phyloP scores from a whole-genome alignment of 73 alveolate genomes.

The Paramecium sexaurelia region DNA sequence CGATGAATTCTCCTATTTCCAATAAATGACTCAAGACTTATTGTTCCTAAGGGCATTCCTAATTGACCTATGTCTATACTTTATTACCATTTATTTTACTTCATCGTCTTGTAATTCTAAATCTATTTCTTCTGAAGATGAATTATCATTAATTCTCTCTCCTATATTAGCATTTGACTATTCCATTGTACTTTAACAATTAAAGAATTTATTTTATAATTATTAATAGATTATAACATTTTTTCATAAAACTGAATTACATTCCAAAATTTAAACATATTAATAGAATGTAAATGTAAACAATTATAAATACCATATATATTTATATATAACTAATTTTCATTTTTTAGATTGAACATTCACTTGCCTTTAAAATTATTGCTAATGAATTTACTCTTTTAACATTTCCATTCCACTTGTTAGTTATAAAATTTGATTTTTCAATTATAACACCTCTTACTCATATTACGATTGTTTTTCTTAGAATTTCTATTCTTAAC shows the following conservation, averaged over 20 bases:
- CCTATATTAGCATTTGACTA: not conserved
- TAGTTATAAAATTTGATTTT: not conserved
- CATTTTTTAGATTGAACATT: not conserved
- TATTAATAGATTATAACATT: not conserved
- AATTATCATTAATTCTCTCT: slow-evolving; percentile 1
- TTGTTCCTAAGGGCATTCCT: slow-evolving; percentile 7
- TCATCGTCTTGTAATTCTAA: slow-evolving; percentile 45
- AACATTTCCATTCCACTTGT: slow-evolving; percentile 25
- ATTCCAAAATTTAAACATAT: not conserved
- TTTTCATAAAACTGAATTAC: not conserved
- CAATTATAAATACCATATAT: no score
- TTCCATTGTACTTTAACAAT: not conserved
- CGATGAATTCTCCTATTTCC: slow-evolving; percentile 46
- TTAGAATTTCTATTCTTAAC: not conserved
- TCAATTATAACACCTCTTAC: not conserved
- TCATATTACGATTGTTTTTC: not conserved
- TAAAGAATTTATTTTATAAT: not conserved
- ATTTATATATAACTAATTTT: not conserved
- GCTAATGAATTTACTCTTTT: not conserved
- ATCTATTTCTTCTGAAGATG: slow-evolving; percentile 43
- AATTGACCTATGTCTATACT: slow-evolving; percentile 37
- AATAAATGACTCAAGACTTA: not conserved
- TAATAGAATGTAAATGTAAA: not conserved
- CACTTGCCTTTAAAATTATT: not conserved
- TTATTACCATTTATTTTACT: slow-evolving; percentile 36